Conservation (phyloP, 495 filamentous ascomycete genomes). For the Niebla homalea region DNA sequence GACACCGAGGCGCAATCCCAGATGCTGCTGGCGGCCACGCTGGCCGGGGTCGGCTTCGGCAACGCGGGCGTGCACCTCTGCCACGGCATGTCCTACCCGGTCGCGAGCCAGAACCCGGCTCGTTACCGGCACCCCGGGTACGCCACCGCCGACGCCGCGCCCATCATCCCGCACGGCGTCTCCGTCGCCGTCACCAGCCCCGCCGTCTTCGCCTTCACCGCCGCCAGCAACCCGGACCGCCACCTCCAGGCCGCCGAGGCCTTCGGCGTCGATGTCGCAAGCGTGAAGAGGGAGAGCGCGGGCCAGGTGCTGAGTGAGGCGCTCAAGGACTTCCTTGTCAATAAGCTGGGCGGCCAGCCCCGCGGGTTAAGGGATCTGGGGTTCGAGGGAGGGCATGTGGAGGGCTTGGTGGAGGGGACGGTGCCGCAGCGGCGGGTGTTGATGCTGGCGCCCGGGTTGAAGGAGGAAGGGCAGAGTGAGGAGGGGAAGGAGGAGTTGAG, state of each 20-base stretch:
- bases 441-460: slow-evolving; percentile 78
- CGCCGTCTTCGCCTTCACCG: slow-evolving; percentile 88
- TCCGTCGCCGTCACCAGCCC: slow-evolving; percentile 90
- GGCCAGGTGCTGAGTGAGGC: slow-evolving; percentile 79
- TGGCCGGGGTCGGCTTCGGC: slow-evolving; percentile 92
- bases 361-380: slow-evolving; percentile 72
- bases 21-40: slow-evolving; percentile 88
- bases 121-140: slow-evolving; percentile 83
- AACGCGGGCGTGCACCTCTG: slow-evolving; percentile 96
- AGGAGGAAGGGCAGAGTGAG: slow-evolving; percentile 40
- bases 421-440: slow-evolving; percentile 81
- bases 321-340: slow-evolving; percentile 58
- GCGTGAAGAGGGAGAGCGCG: slow-evolving; percentile 73
- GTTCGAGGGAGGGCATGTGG: slow-evolving; percentile 60
- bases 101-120: slow-evolving; percentile 74
- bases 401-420: slow-evolving; percentile 79
- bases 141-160: slow-evolving; percentile 33
- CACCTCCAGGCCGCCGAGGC: slow-evolving; percentile 79
- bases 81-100: slow-evolving; percentile 95
- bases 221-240: slow-evolving; percentile 74
- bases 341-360: slow-evolving; percentile 76
- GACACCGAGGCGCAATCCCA: slow-evolving; percentile 82
- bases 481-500: slow-evolving; percentile 55
- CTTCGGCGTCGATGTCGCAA: slow-evolving; percentile 79
- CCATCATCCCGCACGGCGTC: slow-evolving; percentile 93